Percentiles rank a stretch among this genome's conserved stretches.
Evolutionary conservation across 169 alveolate species (phyloP).

Genomic region (Plasmodium malariae): DNA sequence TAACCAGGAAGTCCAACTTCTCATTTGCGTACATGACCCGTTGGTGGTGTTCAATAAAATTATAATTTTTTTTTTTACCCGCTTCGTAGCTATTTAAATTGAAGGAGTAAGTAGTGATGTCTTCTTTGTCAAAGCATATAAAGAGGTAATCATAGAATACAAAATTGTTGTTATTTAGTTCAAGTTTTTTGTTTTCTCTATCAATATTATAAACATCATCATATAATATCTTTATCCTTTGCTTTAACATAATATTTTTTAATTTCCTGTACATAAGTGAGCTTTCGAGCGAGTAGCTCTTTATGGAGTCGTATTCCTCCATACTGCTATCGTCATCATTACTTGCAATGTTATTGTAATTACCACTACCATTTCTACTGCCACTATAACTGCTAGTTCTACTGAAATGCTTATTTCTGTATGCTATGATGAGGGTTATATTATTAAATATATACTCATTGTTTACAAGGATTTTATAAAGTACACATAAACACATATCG

Average conservation of each 20-base stretch:
- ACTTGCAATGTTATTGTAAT: neutral
- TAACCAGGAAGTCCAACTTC: constrained; percentile 32
- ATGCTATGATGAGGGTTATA: constrained; percentile 16
- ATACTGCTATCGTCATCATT: neutral
- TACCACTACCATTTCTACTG: no score
- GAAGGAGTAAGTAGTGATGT: constrained; percentile 49
- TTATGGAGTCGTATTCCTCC: constrained; percentile 14
- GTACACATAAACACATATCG: constrained; percentile 28
- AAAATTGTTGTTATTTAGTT: constrained; percentile 5
- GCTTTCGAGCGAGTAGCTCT: constrained; percentile 27
- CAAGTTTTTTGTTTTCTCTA: constrained; percentile 43
- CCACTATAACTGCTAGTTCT: no score
- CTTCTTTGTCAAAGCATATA: constrained; percentile 59
- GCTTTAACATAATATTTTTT: constrained; percentile 19
- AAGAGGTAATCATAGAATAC: constrained; percentile 52
- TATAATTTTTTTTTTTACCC: constrained; percentile 60
- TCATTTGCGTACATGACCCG: neutral
- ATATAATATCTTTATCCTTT: constrained; percentile 44
- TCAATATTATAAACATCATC: constrained; percentile 59
- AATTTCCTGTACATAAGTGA: constrained; percentile 14
- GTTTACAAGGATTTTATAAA: constrained; percentile 26
- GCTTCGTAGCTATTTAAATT: constrained; percentile 32
- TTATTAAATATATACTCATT: constrained; percentile 55
- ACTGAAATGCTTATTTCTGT: constrained; percentile 22
- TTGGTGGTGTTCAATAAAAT: constrained; percentile 28